Percentiles rank a stretch among this genome's conserved stretches.
phyloP scores from a whole-genome alignment of 2,329 filamentous ascomycete genomes.

The Diplodia corticola region DNA sequence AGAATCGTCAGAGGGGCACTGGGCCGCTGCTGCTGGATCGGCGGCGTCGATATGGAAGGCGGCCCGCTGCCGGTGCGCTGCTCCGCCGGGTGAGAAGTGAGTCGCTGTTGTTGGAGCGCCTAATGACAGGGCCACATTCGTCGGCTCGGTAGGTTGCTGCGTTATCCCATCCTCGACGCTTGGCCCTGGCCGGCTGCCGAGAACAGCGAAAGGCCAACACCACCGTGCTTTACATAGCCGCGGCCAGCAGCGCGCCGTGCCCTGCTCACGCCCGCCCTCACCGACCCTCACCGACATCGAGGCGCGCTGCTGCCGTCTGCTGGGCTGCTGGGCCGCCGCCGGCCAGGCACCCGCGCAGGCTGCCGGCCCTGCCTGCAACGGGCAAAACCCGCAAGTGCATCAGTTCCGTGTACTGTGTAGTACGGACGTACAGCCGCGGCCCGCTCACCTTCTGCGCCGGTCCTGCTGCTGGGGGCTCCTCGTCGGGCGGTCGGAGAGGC shows the following conservation, averaged over 20 bases:
- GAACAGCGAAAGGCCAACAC: slow-evolving; percentile 3
- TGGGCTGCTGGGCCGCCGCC: background rate
- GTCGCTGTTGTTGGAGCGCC: slow-evolving; percentile 15
- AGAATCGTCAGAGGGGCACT: slow-evolving; percentile 2
- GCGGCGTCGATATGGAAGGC: slow-evolving; percentile 5
- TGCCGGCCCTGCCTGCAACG: background rate
- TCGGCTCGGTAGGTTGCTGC: slow-evolving; percentile 16
- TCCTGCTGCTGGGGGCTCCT: background rate
- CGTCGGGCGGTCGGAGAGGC: slow-evolving; percentile 4
- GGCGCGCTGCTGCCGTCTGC: background rate
- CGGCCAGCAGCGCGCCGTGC: background rate
- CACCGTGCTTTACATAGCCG: background rate
- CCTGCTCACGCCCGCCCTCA: background rate
- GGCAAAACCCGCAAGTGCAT: background rate
- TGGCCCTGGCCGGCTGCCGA: slow-evolving; percentile 20
- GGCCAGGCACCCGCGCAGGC: slow-evolving; percentile 7
- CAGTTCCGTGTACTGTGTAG: no score
- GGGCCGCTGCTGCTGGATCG: slow-evolving; percentile 4
- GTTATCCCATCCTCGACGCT: slow-evolving; percentile 20
- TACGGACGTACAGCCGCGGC: slow-evolving; percentile 9
- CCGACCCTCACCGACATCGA: slow-evolving; percentile 1
- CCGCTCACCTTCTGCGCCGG: background rate
- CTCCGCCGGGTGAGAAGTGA: slow-evolving; percentile 15
- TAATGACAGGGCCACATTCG: slow-evolving; percentile 15
- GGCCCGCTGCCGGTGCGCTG: slow-evolving; percentile 16